A percentile compares a stretch with the other conserved stretches of the same genome.
Conservation (phyloP, 176 grass and related monocot species). For the Oryza punctata region DNA sequence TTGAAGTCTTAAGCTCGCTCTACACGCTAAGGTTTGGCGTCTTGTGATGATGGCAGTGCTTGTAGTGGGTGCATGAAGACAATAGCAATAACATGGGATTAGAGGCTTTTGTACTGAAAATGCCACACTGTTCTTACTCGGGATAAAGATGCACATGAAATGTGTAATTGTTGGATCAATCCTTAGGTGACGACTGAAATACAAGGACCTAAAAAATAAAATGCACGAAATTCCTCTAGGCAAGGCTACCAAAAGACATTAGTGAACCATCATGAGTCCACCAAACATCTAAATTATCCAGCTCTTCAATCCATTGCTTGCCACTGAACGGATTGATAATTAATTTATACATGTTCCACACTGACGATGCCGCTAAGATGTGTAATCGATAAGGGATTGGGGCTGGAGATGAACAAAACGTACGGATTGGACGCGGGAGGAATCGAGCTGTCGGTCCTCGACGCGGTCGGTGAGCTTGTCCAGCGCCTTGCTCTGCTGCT, state of each 20-base stretch:
- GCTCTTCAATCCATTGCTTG: neutral
- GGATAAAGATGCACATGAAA: neutral
- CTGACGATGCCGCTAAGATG: neutral
- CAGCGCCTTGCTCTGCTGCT: constrained; percentile 99
- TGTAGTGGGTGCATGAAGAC: neutral
- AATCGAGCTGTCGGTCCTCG: constrained; percentile 98
- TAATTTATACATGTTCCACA: neutral
- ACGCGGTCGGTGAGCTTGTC: constrained; percentile 99
- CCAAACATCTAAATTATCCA: constrained; percentile 15
- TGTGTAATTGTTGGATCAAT: neutral
- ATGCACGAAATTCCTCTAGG: neutral
- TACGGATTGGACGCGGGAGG: constrained; percentile 88
- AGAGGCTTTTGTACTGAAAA: neutral
- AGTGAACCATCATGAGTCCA: neutral
- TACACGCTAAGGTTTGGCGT: neutral
- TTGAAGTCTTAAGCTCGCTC: neutral
- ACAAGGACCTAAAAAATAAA: neutral
- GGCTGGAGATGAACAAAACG: neutral
- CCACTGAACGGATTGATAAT: neutral
- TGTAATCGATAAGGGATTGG: neutral
- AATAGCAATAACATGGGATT: neutral
- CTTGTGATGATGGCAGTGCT: neutral
- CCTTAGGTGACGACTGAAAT: neutral
- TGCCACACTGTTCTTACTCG: neutral
- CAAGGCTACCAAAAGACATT: neutral